A percentile compares a stretch with the other conserved stretches of the same genome.
Conservation (phyloP, 1,284 basidiomycete genomes). For the Kwoniella shivajii region DNA sequence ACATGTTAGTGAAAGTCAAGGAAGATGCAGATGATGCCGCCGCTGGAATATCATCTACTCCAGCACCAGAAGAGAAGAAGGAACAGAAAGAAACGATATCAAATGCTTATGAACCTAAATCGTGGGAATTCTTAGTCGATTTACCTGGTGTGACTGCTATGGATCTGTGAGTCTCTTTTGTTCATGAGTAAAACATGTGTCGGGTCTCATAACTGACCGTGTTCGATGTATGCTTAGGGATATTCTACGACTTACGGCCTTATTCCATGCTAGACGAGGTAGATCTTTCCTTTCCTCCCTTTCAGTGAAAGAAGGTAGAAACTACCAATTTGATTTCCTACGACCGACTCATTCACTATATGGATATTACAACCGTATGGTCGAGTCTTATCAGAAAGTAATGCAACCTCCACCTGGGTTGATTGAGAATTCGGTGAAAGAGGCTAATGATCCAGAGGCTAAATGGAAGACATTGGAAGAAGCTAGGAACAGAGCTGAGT, state of each 20-base stretch:
- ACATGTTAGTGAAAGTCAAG: constrained; percentile 71
- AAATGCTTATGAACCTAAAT: constrained; percentile 71
- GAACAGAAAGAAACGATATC: constrained; percentile 56
- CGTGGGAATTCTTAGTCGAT: constrained; percentile 82
- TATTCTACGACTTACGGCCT: constrained; percentile 85
- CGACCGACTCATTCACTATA: constrained; percentile 94
- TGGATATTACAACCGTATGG: constrained; percentile 93
- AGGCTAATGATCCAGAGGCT: constrained; percentile 61
- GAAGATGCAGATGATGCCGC: constrained; percentile 69
- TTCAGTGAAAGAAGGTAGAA: constrained; percentile 84
- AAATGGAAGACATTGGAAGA: constrained; percentile 78
- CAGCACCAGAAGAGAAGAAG: constrained; percentile 36
- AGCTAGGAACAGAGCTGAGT: constrained; percentile 77
- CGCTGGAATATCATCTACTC: constrained; percentile 26
- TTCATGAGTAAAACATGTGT: not conserved
- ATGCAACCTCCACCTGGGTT: constrained; percentile 78
- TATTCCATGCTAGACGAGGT: constrained; percentile 92
- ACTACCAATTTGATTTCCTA: constrained; percentile 98
- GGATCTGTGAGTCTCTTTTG: constrained; percentile 70
- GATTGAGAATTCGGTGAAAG: constrained; percentile 67
- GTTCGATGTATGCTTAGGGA: constrained; percentile 60
- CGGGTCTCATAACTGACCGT: not conserved
- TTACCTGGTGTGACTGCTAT: constrained; percentile 85
- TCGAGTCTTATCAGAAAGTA: constrained; percentile 93
- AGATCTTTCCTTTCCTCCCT: constrained; percentile 82